Base-by-base conservation (phyloP, 305 asterid species). In the Andrographis paniculata region DNA sequence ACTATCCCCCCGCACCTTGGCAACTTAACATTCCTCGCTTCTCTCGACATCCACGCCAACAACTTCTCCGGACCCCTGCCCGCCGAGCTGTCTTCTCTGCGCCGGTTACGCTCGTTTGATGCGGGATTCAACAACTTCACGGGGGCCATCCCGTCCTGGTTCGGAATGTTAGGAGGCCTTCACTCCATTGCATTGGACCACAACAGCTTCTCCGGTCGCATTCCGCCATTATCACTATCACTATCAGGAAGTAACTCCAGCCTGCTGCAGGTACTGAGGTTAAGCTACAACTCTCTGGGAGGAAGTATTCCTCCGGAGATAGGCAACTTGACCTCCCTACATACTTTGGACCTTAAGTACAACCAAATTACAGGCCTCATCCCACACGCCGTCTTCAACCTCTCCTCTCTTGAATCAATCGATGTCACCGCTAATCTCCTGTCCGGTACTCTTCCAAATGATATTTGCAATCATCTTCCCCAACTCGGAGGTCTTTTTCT, bases 81-180 rank as follows among this genome's bases (percentile, higher is more conserved):
- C 0, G 20, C 21, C 1, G 65, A 66, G 42, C 56, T 79, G 19
- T 55, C 72, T 0, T 42, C 42, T 9, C 45, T 79, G 37, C 48
- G 39, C 17, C 52, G 45, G 4, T 52, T 79, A 16, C 18, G 38
- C 15, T 10, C 20, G 10, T 7, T 76, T 0, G 20, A 59, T 22
- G 20, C 65, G 39, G 71, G 58, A 14, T 33, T 11, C 45, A 80
- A 80, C 59, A 47, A 21, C 4, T 45, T 80, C 14, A 21, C 19
- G 1, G 80, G 82, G 2, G 38, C 42, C 17, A 64, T 78, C 10
- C 86, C 82, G 9, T 31, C 60, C 15, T 74, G 76, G 78, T 15
- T 76, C 18, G 82, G 82, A 50, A 53, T 9, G 17, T 60, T 74
- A 8, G 23, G 44, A 1, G 50, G 58, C 13, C 60, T 76, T 0